Base-by-base conservation (phyloP, 352 stramenopile genomes). In the Globisporangium nunn region DNA sequence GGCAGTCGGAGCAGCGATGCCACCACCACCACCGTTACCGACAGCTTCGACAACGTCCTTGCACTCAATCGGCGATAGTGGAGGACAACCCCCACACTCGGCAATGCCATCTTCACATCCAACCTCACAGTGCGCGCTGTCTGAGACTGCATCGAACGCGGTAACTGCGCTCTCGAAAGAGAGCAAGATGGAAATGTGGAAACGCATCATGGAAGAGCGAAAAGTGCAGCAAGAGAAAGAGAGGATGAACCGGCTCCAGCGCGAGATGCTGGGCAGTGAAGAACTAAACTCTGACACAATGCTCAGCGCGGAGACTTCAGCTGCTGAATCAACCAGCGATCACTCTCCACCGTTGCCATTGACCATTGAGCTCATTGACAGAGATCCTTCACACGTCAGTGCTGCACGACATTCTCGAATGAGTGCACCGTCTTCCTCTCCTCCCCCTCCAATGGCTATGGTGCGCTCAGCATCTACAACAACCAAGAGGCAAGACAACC, bases 181-280 rank as follows among this genome's bases (percentile, higher is more conserved):
- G 18, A 71, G 48, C 60, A 89, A 87, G 40, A 64, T 87, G 55
- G 67, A 85, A 57, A 71, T 87, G 40, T 87, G 79, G 76, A 86
- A 86, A 62, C 72, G 69, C 1, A 74, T 85, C 52, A 71, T 75
- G 43, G 67, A 79, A 6, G 66, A 86, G 18, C 74, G 76, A 6
- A 78, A 71, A 31, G 54, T 53, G 8, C 59, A 68, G 30, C 67
- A 78, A 4, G 43, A 64, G 43, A 56, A 53, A 11, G 70, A 74
- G 4, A 60, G 57, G 28, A 45, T 45, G 2, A 66, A 23, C 23
- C 23, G 40, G 28, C 65, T 57, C 14, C 59, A 65, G 46, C 52
- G 29, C 35, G 46, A 55, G n/a, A 15, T 55, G n/a, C 10, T 40
- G 28, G 14, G 30, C 17, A 23, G 0, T 37, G n/a, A 30, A 0